A percentile compares a stretch with the other conserved stretches of the same genome.
Evolutionary conservation across 495 filamentous ascomycete genomes (phyloP).

Genomic region (Ascobolus immersus): DNA sequence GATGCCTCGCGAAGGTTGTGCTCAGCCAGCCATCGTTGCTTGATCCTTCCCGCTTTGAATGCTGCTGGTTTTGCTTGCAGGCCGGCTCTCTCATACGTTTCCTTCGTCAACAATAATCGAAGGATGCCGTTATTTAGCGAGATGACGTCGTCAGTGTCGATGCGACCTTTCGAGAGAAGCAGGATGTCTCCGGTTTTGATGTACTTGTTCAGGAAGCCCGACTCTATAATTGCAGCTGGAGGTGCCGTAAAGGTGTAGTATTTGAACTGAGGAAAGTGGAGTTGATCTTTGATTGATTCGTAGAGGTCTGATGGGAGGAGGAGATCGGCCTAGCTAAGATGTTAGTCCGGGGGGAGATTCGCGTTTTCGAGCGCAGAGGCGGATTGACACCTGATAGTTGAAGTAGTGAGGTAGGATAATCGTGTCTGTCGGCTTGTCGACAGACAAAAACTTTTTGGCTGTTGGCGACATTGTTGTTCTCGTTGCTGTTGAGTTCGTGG

Average conservation of each 20-base stretch:
- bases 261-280: constrained; percentile 23
- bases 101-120: constrained; percentile 52
- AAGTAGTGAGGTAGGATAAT: constrained; percentile 40
- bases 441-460: too few species aligned
- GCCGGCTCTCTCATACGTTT: constrained; percentile 64
- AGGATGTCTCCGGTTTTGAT: constrained; percentile 67
- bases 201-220: constrained; percentile 62
- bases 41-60: constrained; percentile 19
- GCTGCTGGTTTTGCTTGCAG: constrained; percentile 41
- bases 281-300: constrained; percentile 27
- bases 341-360: too few species aligned
- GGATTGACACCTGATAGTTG: constrained; percentile 35
- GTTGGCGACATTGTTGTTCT: too few species aligned
- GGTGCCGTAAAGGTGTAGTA: constrained; percentile 54
- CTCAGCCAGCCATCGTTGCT: constrained; percentile 39
- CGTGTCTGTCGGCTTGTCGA: constrained; percentile 47
- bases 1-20: constrained; percentile 52
- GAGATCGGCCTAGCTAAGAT: constrained; percentile 50
- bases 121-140: constrained; percentile 50
- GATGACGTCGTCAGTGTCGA: constrained; percentile 55
- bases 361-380: constrained; percentile 6
- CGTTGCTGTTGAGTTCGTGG: too few species aligned
- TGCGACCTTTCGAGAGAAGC: constrained; percentile 75
- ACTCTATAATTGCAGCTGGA: constrained; percentile 40
- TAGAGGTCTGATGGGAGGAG: constrained; percentile 45